Conservation (phyloP, 805 yeast species). For the Metahyphopichia silvanorum region DNA sequence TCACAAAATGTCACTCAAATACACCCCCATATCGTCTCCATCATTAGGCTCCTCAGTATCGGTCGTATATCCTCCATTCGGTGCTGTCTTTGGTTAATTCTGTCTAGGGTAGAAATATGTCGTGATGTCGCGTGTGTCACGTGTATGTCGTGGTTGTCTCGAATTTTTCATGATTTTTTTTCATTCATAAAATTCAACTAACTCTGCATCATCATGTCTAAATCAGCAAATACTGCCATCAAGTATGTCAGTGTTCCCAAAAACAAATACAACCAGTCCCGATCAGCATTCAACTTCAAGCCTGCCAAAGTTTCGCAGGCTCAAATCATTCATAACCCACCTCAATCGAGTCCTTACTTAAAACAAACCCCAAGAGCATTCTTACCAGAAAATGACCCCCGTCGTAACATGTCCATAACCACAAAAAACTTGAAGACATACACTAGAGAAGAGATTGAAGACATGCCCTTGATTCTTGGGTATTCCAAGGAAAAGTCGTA, state of each 20-base stretch:
- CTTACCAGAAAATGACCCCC: constrained; percentile 58
- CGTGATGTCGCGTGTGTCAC: too few species aligned
- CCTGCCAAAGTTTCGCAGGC: constrained; percentile 53
- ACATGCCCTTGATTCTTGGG: constrained; percentile 39
- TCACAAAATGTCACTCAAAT: too few species aligned
- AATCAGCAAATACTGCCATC: too few species aligned
- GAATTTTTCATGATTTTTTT: too few species aligned
- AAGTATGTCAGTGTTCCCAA: constrained; percentile 42
- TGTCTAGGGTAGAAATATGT: too few species aligned
- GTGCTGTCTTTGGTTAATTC: too few species aligned
- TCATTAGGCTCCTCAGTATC: too few species aligned
- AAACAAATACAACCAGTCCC: constrained; percentile 54
- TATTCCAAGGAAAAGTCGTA: constrained; percentile 42
- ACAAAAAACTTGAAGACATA: constrained; percentile 21
- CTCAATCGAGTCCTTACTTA: constrained; percentile 48
- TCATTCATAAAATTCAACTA: too few species aligned
- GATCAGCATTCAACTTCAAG: constrained; percentile 66
- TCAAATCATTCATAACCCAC: constrained; percentile 54
- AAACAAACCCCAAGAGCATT: constrained; percentile 69
- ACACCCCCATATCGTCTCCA: too few species aligned
- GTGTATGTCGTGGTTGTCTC: too few species aligned
- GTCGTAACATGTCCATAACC: constrained; percentile 35
- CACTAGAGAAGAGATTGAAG: constrained; percentile 29
- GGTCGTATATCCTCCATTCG: too few species aligned
- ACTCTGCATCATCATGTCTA: too few species aligned